A percentile compares a stretch with the other conserved stretches of the same genome.
Conservation (phyloP, 352 stramenopile species). For the Phytophthora idaei region DNA sequence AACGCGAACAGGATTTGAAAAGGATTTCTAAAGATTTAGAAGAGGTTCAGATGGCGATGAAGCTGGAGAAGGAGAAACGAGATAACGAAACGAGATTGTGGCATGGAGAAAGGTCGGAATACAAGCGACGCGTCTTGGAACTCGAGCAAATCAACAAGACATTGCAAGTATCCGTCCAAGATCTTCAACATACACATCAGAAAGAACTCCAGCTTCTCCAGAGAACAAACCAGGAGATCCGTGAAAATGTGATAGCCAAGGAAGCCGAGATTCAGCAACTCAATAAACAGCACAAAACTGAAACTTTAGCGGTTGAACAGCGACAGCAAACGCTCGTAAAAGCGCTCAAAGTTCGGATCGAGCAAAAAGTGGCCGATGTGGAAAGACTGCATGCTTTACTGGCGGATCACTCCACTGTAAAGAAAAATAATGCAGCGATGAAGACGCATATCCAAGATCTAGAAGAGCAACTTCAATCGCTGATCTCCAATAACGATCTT, state of each 20-base stretch:
- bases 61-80: slow-evolving; percentile 8
- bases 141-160: slow-evolving; percentile 11
- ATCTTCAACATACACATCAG: slow-evolving; percentile 10
- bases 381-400: slow-evolving; percentile 9
- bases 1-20: slow-evolving; percentile 17
- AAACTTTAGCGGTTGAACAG: slow-evolving; percentile 5
- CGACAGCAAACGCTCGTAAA: slow-evolving; percentile 22
- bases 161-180: neutral
- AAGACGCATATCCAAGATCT: slow-evolving; percentile 8
- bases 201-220: slow-evolving; percentile 20
- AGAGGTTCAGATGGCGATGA: slow-evolving; percentile 4
- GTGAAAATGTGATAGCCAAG: slow-evolving; percentile 2
- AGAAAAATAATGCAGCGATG: neutral
- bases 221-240: slow-evolving; percentile 17
- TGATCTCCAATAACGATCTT: neutral
- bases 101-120: neutral
- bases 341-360: slow-evolving; percentile 21
- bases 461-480: slow-evolving; percentile 1
- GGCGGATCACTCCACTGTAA: slow-evolving; percentile 2
- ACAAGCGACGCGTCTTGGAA: slow-evolving; percentile 12
- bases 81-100: slow-evolving; percentile 2
- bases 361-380: slow-evolving; percentile 22
- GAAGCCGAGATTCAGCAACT: slow-evolving; percentile 8
- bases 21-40: slow-evolving; percentile 3
- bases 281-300: slow-evolving; percentile 9